Percentiles rank a stretch among this genome's conserved stretches.
Evolutionary conservation across 2,329 filamentous ascomycete species (phyloP).

Genomic region (Sordariomycetes sp.): DNA sequence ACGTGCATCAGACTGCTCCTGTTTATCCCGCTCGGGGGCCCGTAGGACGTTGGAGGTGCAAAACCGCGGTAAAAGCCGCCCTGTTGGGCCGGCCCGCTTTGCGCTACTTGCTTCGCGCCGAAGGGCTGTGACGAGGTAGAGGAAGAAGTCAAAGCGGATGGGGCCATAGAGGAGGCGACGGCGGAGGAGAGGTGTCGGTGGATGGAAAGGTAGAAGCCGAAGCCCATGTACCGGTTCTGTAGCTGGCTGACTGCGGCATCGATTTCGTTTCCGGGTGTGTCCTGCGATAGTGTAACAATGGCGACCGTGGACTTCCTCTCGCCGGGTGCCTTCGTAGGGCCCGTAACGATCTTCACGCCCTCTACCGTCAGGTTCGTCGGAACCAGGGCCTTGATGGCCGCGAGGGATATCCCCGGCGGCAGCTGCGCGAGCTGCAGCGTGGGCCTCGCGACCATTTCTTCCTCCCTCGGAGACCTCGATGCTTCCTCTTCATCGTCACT

Average conservation of each 20-base stretch:
- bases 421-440: constrained; percentile 48
- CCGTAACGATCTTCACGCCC: constrained; percentile 56
- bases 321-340: constrained; percentile 29
- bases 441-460: constrained; percentile 49
- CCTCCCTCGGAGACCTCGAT: constrained; percentile 20
- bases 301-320: constrained; percentile 64
- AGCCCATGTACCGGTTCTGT: constrained; percentile 76
- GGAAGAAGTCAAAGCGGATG: constrained; percentile 21
- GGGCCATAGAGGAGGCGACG: constrained; percentile 28
- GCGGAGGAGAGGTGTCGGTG: constrained; percentile 75
- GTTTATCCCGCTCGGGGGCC: constrained; percentile 14
- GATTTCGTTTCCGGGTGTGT: constrained; percentile 73
- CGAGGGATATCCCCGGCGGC: constrained; percentile 45
- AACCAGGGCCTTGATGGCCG: constrained; percentile 45
- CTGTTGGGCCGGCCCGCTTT: not conserved
- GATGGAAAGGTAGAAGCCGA: constrained; percentile 67
- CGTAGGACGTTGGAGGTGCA: constrained; percentile 64
- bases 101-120: constrained; percentile 54
- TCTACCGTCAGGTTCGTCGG: constrained; percentile 52
- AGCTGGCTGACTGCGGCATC: constrained; percentile 65
- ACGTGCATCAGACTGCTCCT: constrained; percentile 42
- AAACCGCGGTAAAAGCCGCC: constrained; percentile 38
- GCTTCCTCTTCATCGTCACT: constrained; percentile 39
- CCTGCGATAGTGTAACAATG: constrained; percentile 67
- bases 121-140: constrained; percentile 51